Evolutionary conservation across 176 grass and related monocot genomes (phyloP).

Genomic region (Avena atlantica): DNA sequence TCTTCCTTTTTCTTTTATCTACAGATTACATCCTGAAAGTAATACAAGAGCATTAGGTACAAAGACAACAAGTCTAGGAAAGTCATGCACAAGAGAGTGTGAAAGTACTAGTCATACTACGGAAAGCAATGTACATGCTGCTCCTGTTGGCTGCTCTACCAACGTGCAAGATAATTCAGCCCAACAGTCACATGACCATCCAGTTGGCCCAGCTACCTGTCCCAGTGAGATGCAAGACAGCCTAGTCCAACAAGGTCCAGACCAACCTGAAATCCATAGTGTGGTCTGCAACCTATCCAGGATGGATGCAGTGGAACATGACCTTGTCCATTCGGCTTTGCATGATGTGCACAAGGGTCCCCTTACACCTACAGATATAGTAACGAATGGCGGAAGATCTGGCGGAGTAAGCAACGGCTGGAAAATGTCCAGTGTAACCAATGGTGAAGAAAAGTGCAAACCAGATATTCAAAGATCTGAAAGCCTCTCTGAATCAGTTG

Average conservation of each 20-base stretch:
- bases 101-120: not conserved
- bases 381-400: slow-evolving; percentile 36
- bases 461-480: slow-evolving; percentile 46
- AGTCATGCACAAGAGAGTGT: slow-evolving; percentile 31
- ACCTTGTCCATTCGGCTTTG: slow-evolving; percentile 43
- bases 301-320: slow-evolving; percentile 33
- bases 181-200: slow-evolving; percentile 24
- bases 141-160: slow-evolving; percentile 32
- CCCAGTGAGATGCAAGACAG: slow-evolving; percentile 53
- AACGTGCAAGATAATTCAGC: slow-evolving; percentile 42
- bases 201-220: slow-evolving; percentile 28
- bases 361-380: slow-evolving; percentile 12
- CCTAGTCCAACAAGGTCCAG: slow-evolving; percentile 36
- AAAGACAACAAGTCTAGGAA: slow-evolving; percentile 46
- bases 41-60: slow-evolving; percentile 48
- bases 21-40: slow-evolving; percentile 71
- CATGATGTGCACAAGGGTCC: slow-evolving; percentile 28
- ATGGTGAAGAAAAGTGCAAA: slow-evolving; percentile 30
- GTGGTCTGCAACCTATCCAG: slow-evolving; percentile 37
- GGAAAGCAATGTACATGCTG: slow-evolving; percentile 38
- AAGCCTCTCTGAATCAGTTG: slow-evolving; percentile 29
- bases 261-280: slow-evolving; percentile 40
- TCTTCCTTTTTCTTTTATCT: slow-evolving; percentile 42
- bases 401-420: slow-evolving; percentile 29
- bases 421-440: slow-evolving; percentile 12